Conservation (phyloP, 2,329 filamentous ascomycete genomes). For the Cercospora sp. region DNA sequence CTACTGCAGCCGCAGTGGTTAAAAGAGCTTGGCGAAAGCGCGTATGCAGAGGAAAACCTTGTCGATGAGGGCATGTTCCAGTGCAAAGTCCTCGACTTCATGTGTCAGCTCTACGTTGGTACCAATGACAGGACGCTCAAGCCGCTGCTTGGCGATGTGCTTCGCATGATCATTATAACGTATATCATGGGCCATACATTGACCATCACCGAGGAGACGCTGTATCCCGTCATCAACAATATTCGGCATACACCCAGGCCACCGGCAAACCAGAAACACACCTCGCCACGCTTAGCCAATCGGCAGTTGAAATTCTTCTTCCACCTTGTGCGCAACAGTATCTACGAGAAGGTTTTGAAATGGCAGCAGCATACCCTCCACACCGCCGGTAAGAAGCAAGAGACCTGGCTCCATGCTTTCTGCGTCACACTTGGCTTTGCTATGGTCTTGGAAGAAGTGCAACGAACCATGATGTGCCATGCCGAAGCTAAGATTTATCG, state of each 20-base stretch:
- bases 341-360: conserved; percentile 47
- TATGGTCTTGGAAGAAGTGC: conserved; percentile 51
- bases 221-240: conserved; percentile 40
- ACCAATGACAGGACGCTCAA: conserved; percentile 38
- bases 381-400: conserved; percentile 43
- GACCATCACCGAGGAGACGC: conserved; percentile 45
- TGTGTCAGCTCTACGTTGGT: conserved; percentile 39
- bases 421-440: conserved; percentile 49
- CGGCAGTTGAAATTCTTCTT: conserved; percentile 55
- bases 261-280: conserved; percentile 26
- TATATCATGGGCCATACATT: conserved; percentile 53
- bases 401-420: conserved; percentile 50
- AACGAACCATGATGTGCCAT: conserved; percentile 49
- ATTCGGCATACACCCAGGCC: conserved; percentile 42
- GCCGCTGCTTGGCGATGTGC: conserved; percentile 46
- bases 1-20: conserved; percentile 45
- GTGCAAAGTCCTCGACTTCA: conserved; percentile 44
- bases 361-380: conserved; percentile 51
- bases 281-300: conserved; percentile 49
- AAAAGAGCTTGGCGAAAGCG: conserved; percentile 45
- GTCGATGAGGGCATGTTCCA: conserved; percentile 44
- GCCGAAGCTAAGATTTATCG: conserved; percentile 41
- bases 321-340: conserved; percentile 44
- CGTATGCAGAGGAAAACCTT: conserved; percentile 48
- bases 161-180: conserved; percentile 50